Evolutionary conservation across 768 basidiomycete species (phyloP).

Genomic region (Russula foetens): DNA sequence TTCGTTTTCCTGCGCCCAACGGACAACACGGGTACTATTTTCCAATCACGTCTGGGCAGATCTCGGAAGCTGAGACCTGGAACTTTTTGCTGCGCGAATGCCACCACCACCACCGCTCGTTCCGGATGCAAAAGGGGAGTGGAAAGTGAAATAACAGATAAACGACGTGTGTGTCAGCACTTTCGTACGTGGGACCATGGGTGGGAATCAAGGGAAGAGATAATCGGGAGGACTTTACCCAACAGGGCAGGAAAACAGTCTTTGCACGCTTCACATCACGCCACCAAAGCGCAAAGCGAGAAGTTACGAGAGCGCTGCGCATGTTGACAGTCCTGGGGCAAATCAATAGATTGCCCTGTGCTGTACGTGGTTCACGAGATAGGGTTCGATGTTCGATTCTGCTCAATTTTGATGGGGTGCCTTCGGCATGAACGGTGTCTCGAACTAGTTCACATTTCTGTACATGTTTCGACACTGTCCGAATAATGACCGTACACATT

Average conservation of each 20-base stretch:
- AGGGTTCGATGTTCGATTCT: not conserved
- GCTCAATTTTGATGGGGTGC: not conserved
- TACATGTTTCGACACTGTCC: slow-evolving; percentile 10
- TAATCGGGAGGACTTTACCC: not conserved
- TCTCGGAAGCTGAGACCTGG: not conserved
- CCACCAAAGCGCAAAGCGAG: not conserved
- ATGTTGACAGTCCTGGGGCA: not conserved
- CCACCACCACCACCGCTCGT: too few relatives aligned
- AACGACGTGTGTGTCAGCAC: not conserved
- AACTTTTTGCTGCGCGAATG: not conserved
- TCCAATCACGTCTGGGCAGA: not conserved
- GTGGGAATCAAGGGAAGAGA: not conserved
- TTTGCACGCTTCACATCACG: not conserved
- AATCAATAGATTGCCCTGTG: not conserved
- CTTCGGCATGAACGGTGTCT: not conserved
- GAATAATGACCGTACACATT: slow-evolving; percentile 23
- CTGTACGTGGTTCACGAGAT: not conserved
- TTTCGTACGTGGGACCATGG: not conserved
- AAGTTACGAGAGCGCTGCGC: not conserved
- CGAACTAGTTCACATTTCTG: slow-evolving; percentile 10
- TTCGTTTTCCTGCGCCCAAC: not conserved
- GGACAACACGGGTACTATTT: not conserved
- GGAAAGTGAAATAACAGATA: too few relatives aligned
- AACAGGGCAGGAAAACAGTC: not conserved
- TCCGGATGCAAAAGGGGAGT: too few relatives aligned